Evolutionary conservation across 129 eudicot genomes (phyloP).

Genomic region (Helianthus annuus): DNA sequence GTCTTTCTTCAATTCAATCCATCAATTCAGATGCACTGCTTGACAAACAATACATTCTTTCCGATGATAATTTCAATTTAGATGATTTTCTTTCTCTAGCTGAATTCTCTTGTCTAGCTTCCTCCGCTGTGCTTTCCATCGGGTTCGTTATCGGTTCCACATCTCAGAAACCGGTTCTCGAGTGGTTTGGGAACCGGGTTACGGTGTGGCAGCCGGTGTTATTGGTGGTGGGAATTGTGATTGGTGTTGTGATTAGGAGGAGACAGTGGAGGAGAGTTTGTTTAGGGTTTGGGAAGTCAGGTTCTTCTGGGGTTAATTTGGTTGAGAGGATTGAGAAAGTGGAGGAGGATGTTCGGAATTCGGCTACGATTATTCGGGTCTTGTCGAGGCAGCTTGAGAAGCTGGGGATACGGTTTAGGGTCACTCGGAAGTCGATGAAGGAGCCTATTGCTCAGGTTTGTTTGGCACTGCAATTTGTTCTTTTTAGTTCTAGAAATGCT

Average conservation of each 20-base stretch:
- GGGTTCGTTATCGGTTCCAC: conserved; percentile 47
- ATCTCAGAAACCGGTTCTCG: conserved; percentile 42
- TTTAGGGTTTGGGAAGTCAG: conserved; percentile 41
- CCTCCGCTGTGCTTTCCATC: conserved; percentile 55
- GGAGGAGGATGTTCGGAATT: conserved; percentile 78
- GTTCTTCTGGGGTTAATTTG: conserved; percentile 54
- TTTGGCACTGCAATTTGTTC: conserved; percentile 7
- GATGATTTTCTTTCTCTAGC: conserved; percentile 57
- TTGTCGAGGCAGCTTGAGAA: conserved; percentile 96
- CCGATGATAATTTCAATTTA: conserved; percentile 25
- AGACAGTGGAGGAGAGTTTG: conserved; percentile 88
- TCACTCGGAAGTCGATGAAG: conserved; percentile 68
- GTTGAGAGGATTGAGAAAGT: conserved; percentile 78
- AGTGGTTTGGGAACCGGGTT: conserved; percentile 57
- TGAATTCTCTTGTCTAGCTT: conserved; percentile 58
- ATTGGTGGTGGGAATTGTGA: conserved; percentile 58
- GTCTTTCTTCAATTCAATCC: conserved; percentile 18
- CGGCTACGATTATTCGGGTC: conserved; percentile 61
- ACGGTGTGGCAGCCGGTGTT: conserved; percentile 60
- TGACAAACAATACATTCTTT: conserved; percentile 12
- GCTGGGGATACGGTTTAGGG: conserved; percentile 86
- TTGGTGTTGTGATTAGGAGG: conserved; percentile 66
- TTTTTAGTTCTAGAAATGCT: neutral
- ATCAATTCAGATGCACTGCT: conserved; percentile 29
- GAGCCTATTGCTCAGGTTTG: conserved; percentile 87